phyloP scores from a whole-genome alignment of 2,329 filamentous ascomycete genomes.

The Clarireedia monteithiana region DNA sequence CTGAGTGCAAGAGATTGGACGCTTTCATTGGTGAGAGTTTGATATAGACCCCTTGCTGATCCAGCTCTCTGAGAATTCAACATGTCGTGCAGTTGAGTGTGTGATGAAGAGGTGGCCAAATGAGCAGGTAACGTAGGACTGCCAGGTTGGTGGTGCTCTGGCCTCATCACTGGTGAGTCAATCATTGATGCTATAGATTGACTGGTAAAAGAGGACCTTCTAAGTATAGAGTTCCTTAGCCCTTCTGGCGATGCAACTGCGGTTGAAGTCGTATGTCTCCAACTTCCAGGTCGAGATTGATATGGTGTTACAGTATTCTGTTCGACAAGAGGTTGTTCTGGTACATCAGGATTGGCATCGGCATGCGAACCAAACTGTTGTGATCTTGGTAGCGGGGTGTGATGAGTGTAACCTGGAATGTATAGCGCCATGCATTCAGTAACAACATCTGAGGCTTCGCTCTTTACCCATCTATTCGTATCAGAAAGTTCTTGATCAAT shows the following conservation, averaged over 20 bases:
- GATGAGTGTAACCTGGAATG: slow-evolving; percentile 20
- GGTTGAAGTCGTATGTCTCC: slow-evolving; percentile 47
- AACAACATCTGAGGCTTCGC: slow-evolving; percentile 71
- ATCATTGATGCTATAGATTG: slow-evolving; percentile 37
- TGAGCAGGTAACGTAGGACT: slow-evolving; percentile 56
- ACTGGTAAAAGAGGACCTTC: slow-evolving; percentile 44
- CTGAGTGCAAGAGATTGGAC: slow-evolving; percentile 33
- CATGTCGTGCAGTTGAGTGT: slow-evolving; percentile 52
- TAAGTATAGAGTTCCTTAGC: slow-evolving; percentile 32
- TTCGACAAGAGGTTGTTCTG: slow-evolving; percentile 23
- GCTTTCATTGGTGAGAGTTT: slow-evolving; percentile 50
- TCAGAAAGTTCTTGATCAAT: slow-evolving; percentile 74
- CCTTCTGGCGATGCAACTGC: slow-evolving; percentile 31
- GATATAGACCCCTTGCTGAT: slow-evolving; percentile 46
- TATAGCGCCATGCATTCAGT: slow-evolving; percentile 72
- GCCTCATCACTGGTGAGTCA: slow-evolving; percentile 31
- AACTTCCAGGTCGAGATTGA: slow-evolving; percentile 35
- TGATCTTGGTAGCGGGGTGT: slow-evolving; percentile 13
- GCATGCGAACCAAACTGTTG: slow-evolving; percentile 3
- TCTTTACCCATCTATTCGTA: slow-evolving; percentile 69
- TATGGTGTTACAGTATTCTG: slow-evolving; percentile 18
- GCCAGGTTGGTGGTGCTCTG: slow-evolving; percentile 34
- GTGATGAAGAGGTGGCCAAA: slow-evolving; percentile 38
- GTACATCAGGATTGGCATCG: slow-evolving; percentile 23
- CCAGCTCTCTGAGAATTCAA: slow-evolving; percentile 46